Percentiles rank a stretch among this genome's conserved stretches.
Conservation (phyloP, 148 eudicot species). For the Amaranthus cruentus region DNA sequence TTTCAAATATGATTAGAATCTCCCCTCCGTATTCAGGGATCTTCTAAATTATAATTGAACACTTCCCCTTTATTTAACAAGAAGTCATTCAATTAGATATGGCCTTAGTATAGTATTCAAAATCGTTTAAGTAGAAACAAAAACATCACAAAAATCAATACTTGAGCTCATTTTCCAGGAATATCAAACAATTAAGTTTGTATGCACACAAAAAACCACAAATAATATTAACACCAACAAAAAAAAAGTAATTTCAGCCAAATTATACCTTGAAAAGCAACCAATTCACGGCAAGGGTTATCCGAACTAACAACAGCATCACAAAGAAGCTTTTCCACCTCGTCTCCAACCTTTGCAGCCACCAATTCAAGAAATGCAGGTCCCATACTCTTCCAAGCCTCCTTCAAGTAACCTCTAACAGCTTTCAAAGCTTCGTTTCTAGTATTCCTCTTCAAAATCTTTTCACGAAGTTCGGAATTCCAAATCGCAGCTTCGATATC, state of each 20-base stretch:
- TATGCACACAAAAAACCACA: background rate
- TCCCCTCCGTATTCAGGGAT: no score
- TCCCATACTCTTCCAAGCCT: constrained; percentile 52
- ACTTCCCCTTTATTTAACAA: no score
- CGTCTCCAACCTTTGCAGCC: constrained; percentile 22
- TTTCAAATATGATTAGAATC: no score
- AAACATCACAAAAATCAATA: no score
- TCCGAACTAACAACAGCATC: constrained; percentile 12
- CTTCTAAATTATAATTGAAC: no score
- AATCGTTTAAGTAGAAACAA: no score
- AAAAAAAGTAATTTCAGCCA: background rate
- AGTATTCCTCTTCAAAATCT: constrained; percentile 33
- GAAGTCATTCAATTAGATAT: no score
- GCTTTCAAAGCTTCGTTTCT: constrained; percentile 44
- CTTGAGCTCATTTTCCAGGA: no score
- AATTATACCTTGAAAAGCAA: constrained; percentile 20
- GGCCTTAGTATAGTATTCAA: no score
- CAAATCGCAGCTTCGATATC: constrained; percentile 51
- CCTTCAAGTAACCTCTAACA: constrained; percentile 39
- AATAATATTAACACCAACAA: background rate
- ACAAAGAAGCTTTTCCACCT: constrained; percentile 8
- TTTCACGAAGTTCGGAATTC: constrained; percentile 34
- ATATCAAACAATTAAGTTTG: background rate
- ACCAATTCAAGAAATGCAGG: constrained; percentile 53
- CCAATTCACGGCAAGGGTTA: constrained; percentile 6